Percentiles rank a stretch among this genome's conserved stretches.
phyloP scores from a whole-genome alignment of 495 filamentous ascomycete species.

The Zalerion maritima region DNA sequence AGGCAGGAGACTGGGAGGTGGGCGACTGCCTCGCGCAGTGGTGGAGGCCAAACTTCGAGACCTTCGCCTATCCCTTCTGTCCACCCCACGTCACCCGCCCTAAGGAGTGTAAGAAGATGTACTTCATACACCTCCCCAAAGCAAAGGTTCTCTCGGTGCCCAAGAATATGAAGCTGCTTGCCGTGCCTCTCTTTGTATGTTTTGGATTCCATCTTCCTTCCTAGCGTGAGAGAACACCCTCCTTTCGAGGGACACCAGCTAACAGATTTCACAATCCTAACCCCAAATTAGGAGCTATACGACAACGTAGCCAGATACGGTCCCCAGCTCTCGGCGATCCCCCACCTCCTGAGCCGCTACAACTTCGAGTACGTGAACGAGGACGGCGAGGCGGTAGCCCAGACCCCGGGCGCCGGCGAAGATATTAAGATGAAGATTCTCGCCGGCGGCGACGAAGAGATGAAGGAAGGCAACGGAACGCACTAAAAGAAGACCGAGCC shows the following conservation, averaged over 20 bases:
- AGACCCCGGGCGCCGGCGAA: slow-evolving; percentile 59
- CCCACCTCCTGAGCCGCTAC: slow-evolving; percentile 82
- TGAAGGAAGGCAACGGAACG: slow-evolving; percentile 20
- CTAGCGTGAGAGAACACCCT: too few species aligned
- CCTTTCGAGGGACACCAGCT: too few species aligned
- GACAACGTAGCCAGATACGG: slow-evolving; percentile 93
- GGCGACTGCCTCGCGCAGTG: slow-evolving; percentile 91
- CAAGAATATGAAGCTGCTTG: slow-evolving; percentile 98
- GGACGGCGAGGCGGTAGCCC: slow-evolving; percentile 70
- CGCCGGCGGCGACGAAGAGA: slow-evolving; percentile 51
- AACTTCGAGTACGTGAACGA: slow-evolving; percentile 99
- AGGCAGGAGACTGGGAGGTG: slow-evolving; percentile 85
- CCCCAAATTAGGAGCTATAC: too few species aligned
- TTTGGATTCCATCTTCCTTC: too few species aligned
- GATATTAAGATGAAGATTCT: slow-evolving; percentile 58
- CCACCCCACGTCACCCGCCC: slow-evolving; percentile 89
- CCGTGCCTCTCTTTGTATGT: slow-evolving; percentile 89
- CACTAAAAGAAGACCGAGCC: slow-evolving; percentile 4
- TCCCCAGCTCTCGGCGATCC: slow-evolving; percentile 89
- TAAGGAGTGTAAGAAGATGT: slow-evolving; percentile 99
- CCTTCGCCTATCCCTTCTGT: slow-evolving; percentile 98
- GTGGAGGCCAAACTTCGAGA: slow-evolving; percentile 98
- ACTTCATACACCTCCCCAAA: slow-evolving; percentile 84
- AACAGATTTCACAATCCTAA: too few species aligned
- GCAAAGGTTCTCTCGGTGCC: slow-evolving; percentile 91